Evolutionary conservation across 2,329 filamentous ascomycete genomes (phyloP), one percentile per base, ranked within the genome.

Genomic region (Sporothrix brunneoviolacea): DNA sequence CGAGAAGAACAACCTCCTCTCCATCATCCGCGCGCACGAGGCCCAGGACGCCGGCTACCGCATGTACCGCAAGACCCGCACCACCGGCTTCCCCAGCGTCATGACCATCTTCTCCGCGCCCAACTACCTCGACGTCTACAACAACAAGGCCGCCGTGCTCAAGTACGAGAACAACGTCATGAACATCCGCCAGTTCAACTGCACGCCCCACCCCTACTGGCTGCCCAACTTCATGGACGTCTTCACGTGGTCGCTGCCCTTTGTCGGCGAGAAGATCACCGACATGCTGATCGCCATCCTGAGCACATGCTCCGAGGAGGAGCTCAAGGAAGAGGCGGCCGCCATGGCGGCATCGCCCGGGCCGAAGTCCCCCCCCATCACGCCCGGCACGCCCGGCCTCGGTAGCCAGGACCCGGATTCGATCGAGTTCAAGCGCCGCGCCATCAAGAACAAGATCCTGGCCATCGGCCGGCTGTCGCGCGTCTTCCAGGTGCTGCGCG

Each of bases 161-260:
- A 98, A 98, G 73, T 98, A 98, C 67, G 93, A 98, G 73, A 98
- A 98, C 71, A 98, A 98, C 64, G 93, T 98, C 55, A 98, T 98
- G 93, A 98, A 98, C 75, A 98, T 98, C 65, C 83, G 93, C 53
- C 93, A 98, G 70, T 98, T 98, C 75, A 98, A 98, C 77, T 98
- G 91, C 79, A 97, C 93, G 19, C 93, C 93, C 30, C 93, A 98
- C 68, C 93, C 93, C 7, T 98, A 98, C 76, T 98, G 93, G 93
- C 80, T 98, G 43, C 93, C 93, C 50, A 98, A 98, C 74, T 98
- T 98, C 66, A 98, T 98, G 93, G 93, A 98, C 64, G 93, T 98
- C 56, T 98, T 98, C 66, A 98, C 93, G n/a, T 98, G 93, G 93
- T 98, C 93, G 30, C 76, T 98, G 54, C 93, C 93, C 0, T 98